A percentile compares a stretch with the other conserved stretches of the same genome.
Conservation (phyloP, 441 rosid genomes). For the Kokia cookei region DNA sequence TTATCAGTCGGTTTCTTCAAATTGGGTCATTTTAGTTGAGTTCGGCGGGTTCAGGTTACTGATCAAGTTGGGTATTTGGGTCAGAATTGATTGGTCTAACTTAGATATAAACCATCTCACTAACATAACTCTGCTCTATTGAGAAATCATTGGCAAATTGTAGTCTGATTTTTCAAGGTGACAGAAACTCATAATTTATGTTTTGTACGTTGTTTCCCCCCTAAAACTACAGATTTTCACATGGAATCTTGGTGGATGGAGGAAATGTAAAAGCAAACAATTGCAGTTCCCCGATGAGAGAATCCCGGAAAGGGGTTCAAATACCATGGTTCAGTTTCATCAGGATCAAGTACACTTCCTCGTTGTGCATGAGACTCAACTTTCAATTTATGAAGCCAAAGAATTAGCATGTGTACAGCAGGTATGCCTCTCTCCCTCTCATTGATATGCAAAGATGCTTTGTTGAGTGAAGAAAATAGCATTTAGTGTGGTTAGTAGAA, state of each 20-base stretch:
- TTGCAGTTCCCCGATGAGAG: slow-evolving; percentile 29
- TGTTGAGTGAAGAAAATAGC: too few species aligned
- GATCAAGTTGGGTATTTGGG: too few species aligned
- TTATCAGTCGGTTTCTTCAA: too few species aligned
- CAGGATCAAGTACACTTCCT: slow-evolving; percentile 45
- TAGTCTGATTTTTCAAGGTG: not conserved
- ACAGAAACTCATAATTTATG: not conserved
- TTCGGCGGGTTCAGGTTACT: too few species aligned
- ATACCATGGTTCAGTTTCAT: slow-evolving; percentile 47
- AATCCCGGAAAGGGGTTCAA: slow-evolving; percentile 13
- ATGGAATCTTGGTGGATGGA: slow-evolving; percentile 46
- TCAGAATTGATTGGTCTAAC: too few species aligned
- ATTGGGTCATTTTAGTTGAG: too few species aligned
- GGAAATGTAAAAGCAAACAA: slow-evolving; percentile 23
- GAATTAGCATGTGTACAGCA: slow-evolving; percentile 36
- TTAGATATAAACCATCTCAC: not conserved
- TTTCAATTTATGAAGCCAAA: slow-evolving; percentile 39
- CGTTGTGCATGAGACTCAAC: slow-evolving; percentile 31
- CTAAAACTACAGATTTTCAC: slow-evolving; percentile 27
- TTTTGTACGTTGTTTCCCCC: not conserved
- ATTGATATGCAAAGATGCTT: not conserved
- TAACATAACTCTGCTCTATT: not conserved
- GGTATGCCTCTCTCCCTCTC: slow-evolving; percentile 16
- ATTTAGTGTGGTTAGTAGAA: too few species aligned
- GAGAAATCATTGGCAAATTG: not conserved